Conservation (phyloP, 768 basidiomycete genomes). For the Kwoniella dendrophila region DNA sequence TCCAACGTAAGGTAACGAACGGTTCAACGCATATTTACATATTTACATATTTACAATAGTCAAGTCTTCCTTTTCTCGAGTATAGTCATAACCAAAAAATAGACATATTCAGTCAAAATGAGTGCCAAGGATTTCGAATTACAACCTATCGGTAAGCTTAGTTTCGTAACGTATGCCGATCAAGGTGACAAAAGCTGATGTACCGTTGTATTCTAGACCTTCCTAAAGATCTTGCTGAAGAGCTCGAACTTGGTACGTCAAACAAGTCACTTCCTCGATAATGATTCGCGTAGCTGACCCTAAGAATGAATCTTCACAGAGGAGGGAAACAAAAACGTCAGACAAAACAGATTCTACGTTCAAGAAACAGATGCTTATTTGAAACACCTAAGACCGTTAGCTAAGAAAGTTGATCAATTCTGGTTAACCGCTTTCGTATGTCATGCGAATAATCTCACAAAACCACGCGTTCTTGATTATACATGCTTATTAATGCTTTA, state of each 20-base stretch:
- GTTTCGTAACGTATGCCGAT: neutral
- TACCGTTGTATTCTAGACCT: constrained; percentile 14
- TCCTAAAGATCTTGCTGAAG: constrained; percentile 18
- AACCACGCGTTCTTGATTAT: neutral
- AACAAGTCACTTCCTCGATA: too few species aligned
- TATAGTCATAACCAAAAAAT: too few species aligned
- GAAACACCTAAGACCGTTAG: constrained; percentile 26
- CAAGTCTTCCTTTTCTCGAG: neutral
- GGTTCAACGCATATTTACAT: neutral
- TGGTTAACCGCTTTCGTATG: constrained; percentile 49
- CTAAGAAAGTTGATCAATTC: constrained; percentile 46
- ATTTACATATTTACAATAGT: neutral
- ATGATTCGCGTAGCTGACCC: neutral
- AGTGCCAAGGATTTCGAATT: constrained; percentile 16
- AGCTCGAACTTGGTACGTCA: constrained; percentile 34
- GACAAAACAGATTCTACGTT: constrained; percentile 19
- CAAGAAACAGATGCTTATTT: constrained; percentile 31
- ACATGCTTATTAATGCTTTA: neutral
- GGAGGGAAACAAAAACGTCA: constrained; percentile 29
- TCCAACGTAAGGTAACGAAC: neutral
- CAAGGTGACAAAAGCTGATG: neutral
- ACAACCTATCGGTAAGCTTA: constrained; percentile 1
- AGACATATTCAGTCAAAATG: constrained; percentile 1
- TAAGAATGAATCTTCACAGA: constrained; percentile 7
- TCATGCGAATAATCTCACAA: neutral